Base-by-base conservation (phyloP, 1,139 yeast genomes). In the Suhomyces yuchorum region DNA sequence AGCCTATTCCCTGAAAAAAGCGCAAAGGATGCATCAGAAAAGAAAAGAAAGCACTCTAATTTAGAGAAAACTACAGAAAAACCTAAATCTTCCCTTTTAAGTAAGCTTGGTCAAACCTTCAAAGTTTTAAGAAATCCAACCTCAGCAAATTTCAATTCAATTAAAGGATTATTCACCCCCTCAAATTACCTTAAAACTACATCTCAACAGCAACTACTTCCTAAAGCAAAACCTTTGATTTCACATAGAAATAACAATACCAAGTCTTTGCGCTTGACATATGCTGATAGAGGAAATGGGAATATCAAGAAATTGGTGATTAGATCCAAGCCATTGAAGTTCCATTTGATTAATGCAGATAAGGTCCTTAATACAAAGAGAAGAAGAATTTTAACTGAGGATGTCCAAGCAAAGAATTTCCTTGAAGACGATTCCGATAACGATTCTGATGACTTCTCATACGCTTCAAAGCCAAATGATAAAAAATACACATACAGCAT, bases 301-400 rank as follows among this genome's bases (percentile, higher is more conserved):
- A 61, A 60, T 20, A 62, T 73, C 50, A 73, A 70, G 48, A 65
- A 69, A 45, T 60, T 75, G 40, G 66, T 74, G 2, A 71, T 75
- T 39, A 73, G 71, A 44, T 65, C 77, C 3, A 73, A 73, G 47
- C 80, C 80, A 0, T 56, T 67, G 42, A 73, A 73, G 45, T 75
- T 66, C 52, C 79, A 75, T 50, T 55, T 73, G 42, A 75, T 75
- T 37, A 70, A 75, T 54, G 77, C 79, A 0, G 74, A 75, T 51
- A 70, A 68, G 43, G 78, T 76, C 0, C 61, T 76, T 46, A 65
- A 60, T 43, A 51, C 70, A 9, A 73, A 67, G 46, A 64, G 66
- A 47, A 66, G 67, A 54, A 63, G 71, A 49, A 63, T 71, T 2
- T 53, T 68, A 12, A 53, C 65, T 4, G 51, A 51, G 54, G 49